Conservation (phyloP, 1,139 yeast genomes). For the Yamadazyma membranifaciens region DNA sequence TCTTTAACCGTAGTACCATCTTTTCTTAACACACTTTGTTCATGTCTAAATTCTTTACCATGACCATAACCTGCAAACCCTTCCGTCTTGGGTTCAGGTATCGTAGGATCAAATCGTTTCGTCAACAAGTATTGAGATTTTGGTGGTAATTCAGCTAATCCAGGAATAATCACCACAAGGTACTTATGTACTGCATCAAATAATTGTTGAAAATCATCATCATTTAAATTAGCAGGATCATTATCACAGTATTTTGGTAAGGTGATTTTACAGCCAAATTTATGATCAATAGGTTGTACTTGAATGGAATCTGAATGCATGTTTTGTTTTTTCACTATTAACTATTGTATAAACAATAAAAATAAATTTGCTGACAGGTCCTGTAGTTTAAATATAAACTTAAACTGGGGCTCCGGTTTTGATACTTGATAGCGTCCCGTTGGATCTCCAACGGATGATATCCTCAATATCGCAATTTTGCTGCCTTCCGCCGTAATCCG, state of each 20-base stretch:
- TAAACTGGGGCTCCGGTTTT: not conserved
- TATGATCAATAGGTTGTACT: constrained; percentile 48
- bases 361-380: no score
- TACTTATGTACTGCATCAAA: constrained; percentile 63
- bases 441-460: no score
- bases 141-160: constrained; percentile 64
- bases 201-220: constrained; percentile 60
- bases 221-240: constrained; percentile 73
- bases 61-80: constrained; percentile 71
- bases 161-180: constrained; percentile 72
- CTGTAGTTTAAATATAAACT: not conserved
- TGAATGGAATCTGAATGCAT: constrained; percentile 23
- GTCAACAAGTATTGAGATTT: constrained; percentile 73
- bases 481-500: no score
- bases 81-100: constrained; percentile 44
- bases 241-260: constrained; percentile 63
- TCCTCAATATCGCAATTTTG: no score
- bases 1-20: constrained; percentile 78
- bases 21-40: constrained; percentile 69
- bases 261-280: constrained; percentile 66
- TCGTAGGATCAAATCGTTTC: constrained; percentile 72
- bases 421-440: no score
- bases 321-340: not conserved
- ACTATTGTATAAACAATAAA: no score
- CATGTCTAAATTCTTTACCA: constrained; percentile 79